Evolutionary conservation across 257 asterid genomes (phyloP), one percentile per base, ranked within the genome.

Genomic region (Solanum sitiens): DNA sequence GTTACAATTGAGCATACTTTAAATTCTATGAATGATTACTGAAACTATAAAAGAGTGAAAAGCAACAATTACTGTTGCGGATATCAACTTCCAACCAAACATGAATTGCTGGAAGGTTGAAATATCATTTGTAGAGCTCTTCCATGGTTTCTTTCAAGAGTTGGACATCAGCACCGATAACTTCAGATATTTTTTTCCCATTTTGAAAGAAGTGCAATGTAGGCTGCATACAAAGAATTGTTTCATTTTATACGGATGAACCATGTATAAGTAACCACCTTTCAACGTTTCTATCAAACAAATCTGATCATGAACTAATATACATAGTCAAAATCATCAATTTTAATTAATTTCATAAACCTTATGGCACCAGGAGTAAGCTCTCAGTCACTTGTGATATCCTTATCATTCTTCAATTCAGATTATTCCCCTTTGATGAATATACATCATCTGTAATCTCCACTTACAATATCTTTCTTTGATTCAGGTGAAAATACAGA

Each of bases 161-260:
- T 74, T 95, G 92, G 82, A 92, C 93, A 86, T 97, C 98, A 30
- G 98, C 98, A 70, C 99, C 99, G 11, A 96, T 83, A 44, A 97
- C 95, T 92, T 92, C 96, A 4, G 91, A 90, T 0, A 95, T 95
- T 88, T 92, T 94, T 86, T 95, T 93, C 80, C 99, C 99, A 89
- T 94, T 91, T 87, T 94, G 95, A 92, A 92, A 97, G 93, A 97
- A 95, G 92, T 92, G 98, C 53, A 97, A 87, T 3, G 99, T 97
- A 68, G 99, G 99, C 99, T 96, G 98, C 94, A 94, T 56, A 70
- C 67, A 32, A 50, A 50, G 70, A 50, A 80, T 80, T 8, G 30
- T 50, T 80, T 47, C 30, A 80, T 68, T 50, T 80, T 50, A 80
- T 10, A 50, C 5, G 7, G 11, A 80, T 47, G 68, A 80, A 18